Base-by-base conservation (phyloP, 345 rosid genomes). In the Eucalyptus pauciflora region DNA sequence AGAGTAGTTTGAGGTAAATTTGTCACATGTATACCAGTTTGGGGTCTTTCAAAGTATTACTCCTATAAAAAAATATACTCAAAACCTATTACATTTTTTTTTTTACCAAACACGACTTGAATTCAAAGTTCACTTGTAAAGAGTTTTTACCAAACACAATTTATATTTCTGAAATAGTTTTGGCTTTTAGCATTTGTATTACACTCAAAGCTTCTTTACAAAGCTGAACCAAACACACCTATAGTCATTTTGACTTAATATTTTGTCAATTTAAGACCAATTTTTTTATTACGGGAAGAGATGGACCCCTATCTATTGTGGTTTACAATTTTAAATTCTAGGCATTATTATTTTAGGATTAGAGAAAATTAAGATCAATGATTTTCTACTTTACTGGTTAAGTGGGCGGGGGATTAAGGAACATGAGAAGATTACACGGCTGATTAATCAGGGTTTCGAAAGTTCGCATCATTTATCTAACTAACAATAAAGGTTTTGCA, bases 11-110 rank as follows among this genome's bases (percentile, higher is more conserved):
- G 12, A 2, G 12, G 3, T 46, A 46, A 46, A 46, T 52, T 52
- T 52, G 9, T 52, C 2, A 52, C 24, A 0, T 18, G 2, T 18
- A 2, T 45, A 17, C 56, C 4, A 1, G 24, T 3, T 52, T 52
- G 4, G 9, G 2, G 0, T 18, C 7, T 52, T 52, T 18, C 4
- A 52, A 4, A 1, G 1, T 52, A 52, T 52, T 52, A 52, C 9
- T 4, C 18, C 2, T 52, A 52, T 18, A 3, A 52, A 3, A 52
- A 18, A 52, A 51, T 17, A 18, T 52, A 52, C 24, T 18, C 24
- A 52, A 17, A 52, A 52, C 56, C 24, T 52, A 52, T 52, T 3
- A 7, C 24, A 52, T 6, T 16, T 50, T 50, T 15, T 52, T 52
- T 17, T 52, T 52, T 17, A 7, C 24, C 56, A 52, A 17, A 7